Evolutionary conservation across 2,329 filamentous ascomycete species (phyloP).

Genomic region (Penicillium hordei): DNA sequence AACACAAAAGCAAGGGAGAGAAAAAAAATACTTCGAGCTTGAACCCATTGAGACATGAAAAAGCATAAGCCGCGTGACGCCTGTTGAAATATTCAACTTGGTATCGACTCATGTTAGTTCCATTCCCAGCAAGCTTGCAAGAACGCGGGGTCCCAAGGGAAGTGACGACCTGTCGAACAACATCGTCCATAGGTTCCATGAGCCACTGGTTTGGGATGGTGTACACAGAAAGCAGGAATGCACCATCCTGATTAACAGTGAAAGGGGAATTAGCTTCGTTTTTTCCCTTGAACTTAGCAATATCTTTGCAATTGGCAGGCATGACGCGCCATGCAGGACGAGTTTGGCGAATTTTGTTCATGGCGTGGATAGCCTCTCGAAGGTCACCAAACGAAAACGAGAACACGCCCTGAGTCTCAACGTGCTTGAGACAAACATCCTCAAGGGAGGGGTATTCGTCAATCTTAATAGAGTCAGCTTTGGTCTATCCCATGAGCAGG

Average conservation of each 20-base stretch:
- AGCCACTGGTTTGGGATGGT: neutral
- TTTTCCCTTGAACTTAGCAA: neutral
- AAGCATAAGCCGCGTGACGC: neutral
- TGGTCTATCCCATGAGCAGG: neutral
- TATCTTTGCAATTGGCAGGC: neutral
- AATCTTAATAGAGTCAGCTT: slow-evolving; percentile 1
- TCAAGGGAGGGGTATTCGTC: slow-evolving; percentile 1
- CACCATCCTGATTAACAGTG: neutral
- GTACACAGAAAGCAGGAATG: neutral
- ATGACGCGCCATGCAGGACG: neutral
- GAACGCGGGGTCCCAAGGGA: neutral
- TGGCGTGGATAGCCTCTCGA: neutral
- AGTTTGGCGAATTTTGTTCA: neutral
- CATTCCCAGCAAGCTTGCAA: neutral
- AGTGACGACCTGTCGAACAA: neutral
- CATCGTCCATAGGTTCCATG: neutral
- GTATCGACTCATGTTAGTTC: neutral
- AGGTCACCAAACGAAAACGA: slow-evolving; percentile 3
- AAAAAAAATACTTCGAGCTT: neutral
- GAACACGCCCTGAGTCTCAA: neutral
- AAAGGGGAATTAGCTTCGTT: neutral
- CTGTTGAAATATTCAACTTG: slow-evolving; percentile 1
- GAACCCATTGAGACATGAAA: neutral
- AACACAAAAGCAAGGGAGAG: too few relatives aligned
- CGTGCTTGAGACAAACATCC: neutral